phyloP scores from a whole-genome alignment of 306 rosid genomes.

The Castanea mollissima region DNA sequence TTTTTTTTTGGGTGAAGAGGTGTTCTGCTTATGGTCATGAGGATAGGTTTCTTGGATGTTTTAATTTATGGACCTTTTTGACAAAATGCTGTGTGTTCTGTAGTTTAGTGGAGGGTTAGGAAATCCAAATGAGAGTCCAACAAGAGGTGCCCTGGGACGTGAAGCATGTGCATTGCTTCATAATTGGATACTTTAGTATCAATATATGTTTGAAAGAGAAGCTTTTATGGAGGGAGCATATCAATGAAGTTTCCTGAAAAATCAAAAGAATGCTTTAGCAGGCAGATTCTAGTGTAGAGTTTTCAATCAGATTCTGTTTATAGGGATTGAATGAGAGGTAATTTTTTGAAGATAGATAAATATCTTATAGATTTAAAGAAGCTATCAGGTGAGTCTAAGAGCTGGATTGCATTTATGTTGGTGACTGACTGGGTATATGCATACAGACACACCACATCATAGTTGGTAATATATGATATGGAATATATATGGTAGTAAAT shows the following conservation, averaged over 20 bases:
- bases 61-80: background rate
- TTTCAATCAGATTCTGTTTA: background rate
- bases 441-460: background rate
- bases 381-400: background rate
- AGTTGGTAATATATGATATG: too few species aligned
- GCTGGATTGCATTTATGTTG: background rate
- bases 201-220: background rate
- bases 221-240: background rate
- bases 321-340: background rate
- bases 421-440: slow-evolving; percentile 2
- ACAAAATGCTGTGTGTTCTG: background rate
- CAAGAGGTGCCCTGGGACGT: background rate
- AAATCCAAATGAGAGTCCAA: background rate
- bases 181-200: background rate
- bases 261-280: background rate
- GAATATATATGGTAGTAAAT: too few species aligned
- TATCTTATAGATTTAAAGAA: background rate
- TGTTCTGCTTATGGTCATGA: background rate
- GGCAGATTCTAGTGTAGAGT: background rate
- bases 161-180: background rate
- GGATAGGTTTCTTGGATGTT: background rate
- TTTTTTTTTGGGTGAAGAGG: background rate
- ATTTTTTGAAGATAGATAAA: background rate
- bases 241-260: background rate
- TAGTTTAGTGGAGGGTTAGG: background rate